Percentiles rank a stretch among this genome's conserved stretches.
Evolutionary conservation across 805 yeast species (phyloP).

Genomic region (Candida verbasci): DNA sequence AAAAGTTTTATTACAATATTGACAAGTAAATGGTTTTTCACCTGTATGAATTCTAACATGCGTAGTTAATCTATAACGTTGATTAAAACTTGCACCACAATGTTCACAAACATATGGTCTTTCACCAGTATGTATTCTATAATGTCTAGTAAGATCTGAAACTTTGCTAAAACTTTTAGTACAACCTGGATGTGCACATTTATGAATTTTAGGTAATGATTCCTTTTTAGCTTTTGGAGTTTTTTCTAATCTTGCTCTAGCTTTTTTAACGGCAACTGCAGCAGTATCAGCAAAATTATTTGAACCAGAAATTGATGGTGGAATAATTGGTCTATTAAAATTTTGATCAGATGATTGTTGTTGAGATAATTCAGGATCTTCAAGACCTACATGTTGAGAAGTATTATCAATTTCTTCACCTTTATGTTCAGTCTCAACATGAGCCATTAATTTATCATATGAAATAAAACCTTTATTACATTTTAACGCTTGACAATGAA

Average conservation of each 20-base stretch:
- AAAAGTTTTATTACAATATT: slow-evolving; percentile 18
- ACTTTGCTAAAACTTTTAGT: slow-evolving; percentile 13
- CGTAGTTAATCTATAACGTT: slow-evolving; percentile 19
- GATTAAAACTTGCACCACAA: slow-evolving; percentile 15
- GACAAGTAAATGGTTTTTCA: slow-evolving; percentile 19
- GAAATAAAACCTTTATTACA: slow-evolving; percentile 10
- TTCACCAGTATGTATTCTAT: slow-evolving; percentile 15
- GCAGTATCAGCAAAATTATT: not conserved
- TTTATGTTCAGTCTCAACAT: slow-evolving; percentile 7
- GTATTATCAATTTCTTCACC: not conserved
- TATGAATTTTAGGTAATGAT: slow-evolving; percentile 8
- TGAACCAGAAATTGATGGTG: not conserved
- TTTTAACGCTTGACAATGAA: slow-evolving; percentile 9
- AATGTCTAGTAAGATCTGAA: slow-evolving; percentile 14
- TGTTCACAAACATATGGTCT: slow-evolving; percentile 14
- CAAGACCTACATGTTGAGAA: too few species aligned
- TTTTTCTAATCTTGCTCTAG: not conserved
- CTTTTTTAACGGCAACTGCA: not conserved
- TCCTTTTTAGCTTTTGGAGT: not conserved
- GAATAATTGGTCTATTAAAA: not conserved
- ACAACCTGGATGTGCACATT: slow-evolving; percentile 14
- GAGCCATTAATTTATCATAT: slow-evolving; percentile 8
- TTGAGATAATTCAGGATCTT: not conserved
- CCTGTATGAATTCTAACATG: slow-evolving; percentile 20
- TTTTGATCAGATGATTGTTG: not conserved